These are phyloP conservation scores for Nigrospora oryzae DNA, from an alignment of 2,329 filamentous ascomycete species.

Conservation along the genomic window DNA sequence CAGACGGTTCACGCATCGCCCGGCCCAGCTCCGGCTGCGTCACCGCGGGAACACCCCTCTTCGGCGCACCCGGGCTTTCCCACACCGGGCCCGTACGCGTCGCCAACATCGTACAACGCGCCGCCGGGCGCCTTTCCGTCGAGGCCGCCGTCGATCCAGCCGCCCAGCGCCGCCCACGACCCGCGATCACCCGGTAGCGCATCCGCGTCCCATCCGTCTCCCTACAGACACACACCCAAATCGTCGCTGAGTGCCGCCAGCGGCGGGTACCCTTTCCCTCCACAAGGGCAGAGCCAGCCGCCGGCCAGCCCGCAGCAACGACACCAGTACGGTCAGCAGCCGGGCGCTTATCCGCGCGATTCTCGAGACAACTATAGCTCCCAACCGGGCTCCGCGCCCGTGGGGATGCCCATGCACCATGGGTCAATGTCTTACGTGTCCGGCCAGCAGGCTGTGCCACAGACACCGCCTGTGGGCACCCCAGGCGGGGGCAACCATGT, in stretches of 20 bases:
- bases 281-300: conserved; percentile 25
- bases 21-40: conserved; percentile 16
- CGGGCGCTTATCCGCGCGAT: conserved; percentile 24
- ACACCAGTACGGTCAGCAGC: conserved; percentile 38
- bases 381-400: conserved; percentile 24
- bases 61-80: conserved; percentile 16
- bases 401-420: conserved; percentile 22
- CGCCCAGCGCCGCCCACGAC: conserved; percentile 34
- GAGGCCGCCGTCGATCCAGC: conserved; percentile 32
- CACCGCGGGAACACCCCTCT: conserved; percentile 35
- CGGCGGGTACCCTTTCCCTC: conserved; percentile 43
- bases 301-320: conserved; percentile 42
- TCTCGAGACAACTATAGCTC: conserved; percentile 35
- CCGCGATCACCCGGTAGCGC: conserved; percentile 39
- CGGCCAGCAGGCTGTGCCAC: conserved; percentile 31
- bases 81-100: conserved; percentile 29
- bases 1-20: conserved; percentile 38
- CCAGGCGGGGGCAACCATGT: conserved; percentile 24
- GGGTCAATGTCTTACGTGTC: conserved; percentile 28
- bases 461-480: conserved; percentile 40
- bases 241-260: conserved; percentile 31
- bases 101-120: conserved; percentile 21
- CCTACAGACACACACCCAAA: conserved; percentile 41
- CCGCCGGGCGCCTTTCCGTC: conserved; percentile 30
- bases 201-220: conserved; percentile 33